Conservation (phyloP, 495 filamentous ascomycete species). For the Lentithecium fluviatile region DNA sequence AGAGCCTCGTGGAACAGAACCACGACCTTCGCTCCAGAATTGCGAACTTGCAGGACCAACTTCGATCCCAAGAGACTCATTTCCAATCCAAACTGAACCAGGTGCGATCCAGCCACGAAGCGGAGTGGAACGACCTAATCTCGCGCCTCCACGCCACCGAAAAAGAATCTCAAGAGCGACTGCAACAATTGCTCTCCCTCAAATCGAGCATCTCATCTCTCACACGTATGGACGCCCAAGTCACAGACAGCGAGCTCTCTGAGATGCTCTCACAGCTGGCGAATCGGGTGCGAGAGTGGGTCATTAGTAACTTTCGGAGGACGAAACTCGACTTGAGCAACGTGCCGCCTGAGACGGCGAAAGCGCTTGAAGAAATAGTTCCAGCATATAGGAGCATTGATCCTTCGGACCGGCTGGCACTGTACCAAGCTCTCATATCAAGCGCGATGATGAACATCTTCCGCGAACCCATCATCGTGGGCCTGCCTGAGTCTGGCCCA, state of each 20-base stretch:
- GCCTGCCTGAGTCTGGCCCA: conserved; percentile 34
- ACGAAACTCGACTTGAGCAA: conserved; percentile 34
- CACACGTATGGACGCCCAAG: conserved; percentile 37
- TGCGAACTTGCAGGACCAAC: conserved; percentile 24
- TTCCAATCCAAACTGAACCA: conserved; percentile 7
- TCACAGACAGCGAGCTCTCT: conserved; percentile 38
- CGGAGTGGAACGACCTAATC: conserved; percentile 30
- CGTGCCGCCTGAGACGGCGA: conserved; percentile 7
- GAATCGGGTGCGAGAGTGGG: conserved; percentile 43
- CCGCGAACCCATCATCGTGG: conserved; percentile 31
- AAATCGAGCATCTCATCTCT: conserved; percentile 41
- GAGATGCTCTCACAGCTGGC: conserved; percentile 36
- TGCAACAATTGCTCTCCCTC: conserved; percentile 39
- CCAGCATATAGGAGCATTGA: conserved; percentile 30
- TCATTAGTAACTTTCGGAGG: conserved; percentile 41
- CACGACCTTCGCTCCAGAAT: conserved; percentile 28
- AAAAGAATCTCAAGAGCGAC: conserved; percentile 34
- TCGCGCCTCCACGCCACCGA: conserved; percentile 26
- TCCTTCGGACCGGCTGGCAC: conserved; percentile 27
- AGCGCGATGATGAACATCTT: conserved; percentile 40
- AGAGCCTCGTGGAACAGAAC: conserved; percentile 19
- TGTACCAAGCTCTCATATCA: conserved; percentile 40
- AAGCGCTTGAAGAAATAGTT: conserved; percentile 13
- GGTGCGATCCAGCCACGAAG: background rate
- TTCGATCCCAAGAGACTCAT: conserved; percentile 12